A percentile compares a stretch with the other conserved stretches of the same genome.
phyloP scores from a whole-genome alignment of 2,329 filamentous ascomycete species.

The Cladosporium cucumerinum region DNA sequence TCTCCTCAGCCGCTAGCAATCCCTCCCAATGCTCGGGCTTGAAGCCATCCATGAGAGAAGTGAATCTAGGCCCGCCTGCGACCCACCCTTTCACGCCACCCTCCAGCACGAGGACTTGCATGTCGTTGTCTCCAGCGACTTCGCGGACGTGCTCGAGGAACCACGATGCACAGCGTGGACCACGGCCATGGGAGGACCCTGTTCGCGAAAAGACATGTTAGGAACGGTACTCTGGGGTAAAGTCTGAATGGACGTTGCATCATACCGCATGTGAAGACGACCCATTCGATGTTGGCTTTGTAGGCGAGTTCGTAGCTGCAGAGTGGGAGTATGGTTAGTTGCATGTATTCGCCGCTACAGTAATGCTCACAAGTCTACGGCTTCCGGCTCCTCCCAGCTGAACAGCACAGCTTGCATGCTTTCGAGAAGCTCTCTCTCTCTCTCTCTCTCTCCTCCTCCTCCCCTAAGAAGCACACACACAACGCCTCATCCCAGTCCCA shows the following conservation, averaged over 20 bases:
- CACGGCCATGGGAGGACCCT: constrained; percentile 25
- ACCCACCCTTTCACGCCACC: constrained; percentile 48
- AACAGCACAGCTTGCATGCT: neutral
- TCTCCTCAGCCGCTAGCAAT: constrained; percentile 29
- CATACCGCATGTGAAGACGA: constrained; percentile 46
- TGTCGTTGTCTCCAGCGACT: constrained; percentile 35
- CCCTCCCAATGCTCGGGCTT: constrained; percentile 42
- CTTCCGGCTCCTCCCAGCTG: neutral
- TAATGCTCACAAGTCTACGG: neutral
- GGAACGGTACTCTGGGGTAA: neutral
- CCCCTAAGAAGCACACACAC: neutral
- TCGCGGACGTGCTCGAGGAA: constrained; percentile 35
- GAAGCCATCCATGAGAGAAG: constrained; percentile 40
- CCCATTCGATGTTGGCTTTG: constrained; percentile 43
- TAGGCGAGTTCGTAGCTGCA: constrained; percentile 40
- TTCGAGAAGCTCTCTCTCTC: neutral
- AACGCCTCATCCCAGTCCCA: neutral
- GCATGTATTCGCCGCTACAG: no score
- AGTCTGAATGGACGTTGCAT: constrained; percentile 23
- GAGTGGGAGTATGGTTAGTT: no score
- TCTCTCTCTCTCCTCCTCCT: no score
- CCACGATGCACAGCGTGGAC: constrained; percentile 36
- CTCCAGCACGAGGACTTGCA: constrained; percentile 42
- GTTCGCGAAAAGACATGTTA: neutral
- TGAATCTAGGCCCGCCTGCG: constrained; percentile 39